Evolutionary conservation across 2,329 filamentous ascomycete genomes (phyloP).

Genomic region (Cladosporium sp.): DNA sequence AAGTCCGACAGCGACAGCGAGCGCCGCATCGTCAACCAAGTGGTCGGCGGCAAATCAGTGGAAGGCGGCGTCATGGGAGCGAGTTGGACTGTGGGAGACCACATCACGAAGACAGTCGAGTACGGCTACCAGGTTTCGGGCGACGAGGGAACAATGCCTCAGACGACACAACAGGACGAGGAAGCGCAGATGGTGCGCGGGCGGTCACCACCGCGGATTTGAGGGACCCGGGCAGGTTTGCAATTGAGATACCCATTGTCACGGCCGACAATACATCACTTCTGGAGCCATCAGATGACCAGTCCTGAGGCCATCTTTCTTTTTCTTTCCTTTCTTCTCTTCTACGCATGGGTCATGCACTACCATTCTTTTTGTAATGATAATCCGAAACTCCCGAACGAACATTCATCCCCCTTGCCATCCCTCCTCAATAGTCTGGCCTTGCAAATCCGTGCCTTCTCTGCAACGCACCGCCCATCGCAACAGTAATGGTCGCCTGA

Average conservation of each 20-base stretch:
- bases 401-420: neutral
- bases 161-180: slow-evolving; percentile 4
- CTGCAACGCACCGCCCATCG: neutral
- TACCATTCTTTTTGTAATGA: neutral
- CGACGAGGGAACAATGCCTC: neutral
- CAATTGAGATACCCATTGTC: slow-evolving; percentile 2
- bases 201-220: neutral
- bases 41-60: neutral
- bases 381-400: neutral
- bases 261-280: neutral
- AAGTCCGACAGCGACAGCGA: slow-evolving; percentile 17
- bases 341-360: neutral
- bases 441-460: neutral
- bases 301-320: slow-evolving; percentile 3
- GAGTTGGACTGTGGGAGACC: neutral
- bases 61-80: slow-evolving; percentile 9
- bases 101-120: slow-evolving; percentile 15
- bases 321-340: neutral
- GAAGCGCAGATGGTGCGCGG: slow-evolving; percentile 17
- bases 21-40: neutral
- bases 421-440: neutral
- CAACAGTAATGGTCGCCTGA: neutral
- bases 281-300: slow-evolving; percentile 14
- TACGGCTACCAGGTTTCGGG: slow-evolving; percentile 13
- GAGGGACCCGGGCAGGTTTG: neutral